These are phyloP conservation scores for Rhizoctonia solani DNA, from an alignment of 1,284 basidiomycete genomes.

Conservation along the genomic window DNA sequence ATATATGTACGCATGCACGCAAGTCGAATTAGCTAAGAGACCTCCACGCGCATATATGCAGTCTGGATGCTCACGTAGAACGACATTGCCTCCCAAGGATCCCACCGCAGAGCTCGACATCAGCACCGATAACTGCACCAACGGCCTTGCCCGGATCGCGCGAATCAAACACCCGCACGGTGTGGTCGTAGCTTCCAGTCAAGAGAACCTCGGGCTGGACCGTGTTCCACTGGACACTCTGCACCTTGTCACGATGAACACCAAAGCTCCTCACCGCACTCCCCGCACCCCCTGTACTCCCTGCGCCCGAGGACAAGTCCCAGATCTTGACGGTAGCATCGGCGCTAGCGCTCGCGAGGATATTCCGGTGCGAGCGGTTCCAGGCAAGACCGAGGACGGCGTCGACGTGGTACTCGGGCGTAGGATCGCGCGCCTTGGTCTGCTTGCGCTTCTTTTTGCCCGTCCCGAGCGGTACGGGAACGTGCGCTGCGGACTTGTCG, in stretches of 20 bases:
- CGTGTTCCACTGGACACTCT: constrained; percentile 94
- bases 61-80: constrained; percentile 74
- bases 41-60: background rate
- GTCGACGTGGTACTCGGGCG: constrained; percentile 85
- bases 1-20: constrained; percentile 24
- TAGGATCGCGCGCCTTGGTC: constrained; percentile 68
- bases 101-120: constrained; percentile 96
- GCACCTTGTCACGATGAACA: constrained; percentile 95
- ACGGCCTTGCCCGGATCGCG: constrained; percentile 80
- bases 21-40: background rate
- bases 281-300: constrained; percentile 54
- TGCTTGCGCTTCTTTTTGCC: constrained; percentile 96
- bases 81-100: constrained; percentile 85
- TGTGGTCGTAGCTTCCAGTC: constrained; percentile 93
- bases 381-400: constrained; percentile 91
- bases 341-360: constrained; percentile 90
- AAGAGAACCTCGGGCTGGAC: constrained; percentile 85
- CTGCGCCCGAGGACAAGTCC: no score
- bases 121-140: constrained; percentile 78
- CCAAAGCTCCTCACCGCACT: constrained; percentile 81
- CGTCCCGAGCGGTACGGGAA: constrained; percentile 75
- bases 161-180: constrained; percentile 91
- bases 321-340: constrained; percentile 97
- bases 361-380: constrained; percentile 87
- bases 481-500: constrained; percentile 79